Evolutionary conservation across 1,284 basidiomycete genomes (phyloP), one percentile per base, ranked within the genome.

Genomic region (Ganoderma resinaceum): DNA sequence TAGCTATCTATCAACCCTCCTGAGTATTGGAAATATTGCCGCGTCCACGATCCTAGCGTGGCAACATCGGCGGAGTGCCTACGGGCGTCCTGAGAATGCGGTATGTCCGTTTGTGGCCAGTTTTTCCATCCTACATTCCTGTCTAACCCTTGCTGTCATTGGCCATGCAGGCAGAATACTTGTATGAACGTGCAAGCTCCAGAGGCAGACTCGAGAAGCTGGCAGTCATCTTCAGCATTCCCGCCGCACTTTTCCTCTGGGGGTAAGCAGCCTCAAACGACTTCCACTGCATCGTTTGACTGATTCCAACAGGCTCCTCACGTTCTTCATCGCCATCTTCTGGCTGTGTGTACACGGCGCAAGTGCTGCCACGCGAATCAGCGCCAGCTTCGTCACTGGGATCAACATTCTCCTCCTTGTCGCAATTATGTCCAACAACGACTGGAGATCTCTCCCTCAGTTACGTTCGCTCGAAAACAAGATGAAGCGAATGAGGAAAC

Each of bases 351-450:
- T 92, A 90, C 37, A 37, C 26, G 16, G 20, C 40, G 35, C 40
- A 87, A 89, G 90, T 74, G 87, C 95, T 66, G 92, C 95, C 81
- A 89, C 93, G 65, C 96, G 96, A 18, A 91, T 98, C 60, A 87
- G 94, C 18, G 89, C 93, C 71, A 94, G 93, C 70, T 84, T 98
- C 66, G 89, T 95, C 61, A 89, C 95, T 66, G 42, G 60, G 14
- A n/a, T 62, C 31, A 95, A 95, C 1, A 85, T 98, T 55, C 82
- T 98, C 0, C 85, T 98, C 33, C 94, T 97, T 62, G 43, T 31
- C 12, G 16, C 18, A 33, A 26, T 62, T 42, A 7, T 52, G 29
- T 26, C 0, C 18, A 38, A 59, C 57, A 18, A 31, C 5, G n/a
- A 38, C 0, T 59, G 57, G 57, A 52, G 3, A 6, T 23, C 43